Percentiles rank a stretch among this genome's conserved stretches.
These are phyloP conservation scores for Globisporangium ultimum DNA, from an alignment of 352 stramenopile species.

Conservation along the genomic window DNA sequence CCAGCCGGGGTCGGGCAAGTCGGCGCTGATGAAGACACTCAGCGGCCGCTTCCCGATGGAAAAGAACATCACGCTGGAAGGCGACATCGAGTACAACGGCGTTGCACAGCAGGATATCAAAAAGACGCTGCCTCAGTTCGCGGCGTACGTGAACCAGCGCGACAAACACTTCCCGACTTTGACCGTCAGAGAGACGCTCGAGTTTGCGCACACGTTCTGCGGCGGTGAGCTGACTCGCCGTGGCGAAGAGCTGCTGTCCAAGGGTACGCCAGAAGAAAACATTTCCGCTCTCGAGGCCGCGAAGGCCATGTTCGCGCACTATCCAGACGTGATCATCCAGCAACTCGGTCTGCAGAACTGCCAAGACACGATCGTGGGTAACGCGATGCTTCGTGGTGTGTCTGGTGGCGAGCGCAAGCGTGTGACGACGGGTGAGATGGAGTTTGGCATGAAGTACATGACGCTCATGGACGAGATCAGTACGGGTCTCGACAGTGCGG, in stretches of 20 bases:
- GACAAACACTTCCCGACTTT: conserved; percentile 82
- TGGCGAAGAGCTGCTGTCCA: too few species aligned
- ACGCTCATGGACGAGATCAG: too few species aligned
- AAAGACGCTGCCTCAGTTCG: conserved; percentile 19
- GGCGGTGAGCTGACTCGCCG: conserved; percentile 19
- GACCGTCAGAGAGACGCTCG: neutral
- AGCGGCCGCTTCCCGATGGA: conserved; percentile 24
- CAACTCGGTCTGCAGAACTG: neutral
- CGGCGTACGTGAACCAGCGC: conserved; percentile 23
- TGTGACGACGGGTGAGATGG: too few species aligned
- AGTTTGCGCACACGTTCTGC: conserved; percentile 58
- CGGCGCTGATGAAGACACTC: conserved; percentile 32
- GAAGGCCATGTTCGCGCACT: conserved; percentile 9
- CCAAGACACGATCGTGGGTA: too few species aligned
- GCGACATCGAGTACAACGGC: conserved; percentile 32
- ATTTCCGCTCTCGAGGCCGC: conserved; percentile 1
- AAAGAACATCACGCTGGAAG: conserved; percentile 20
- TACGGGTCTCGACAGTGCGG: too few species aligned
- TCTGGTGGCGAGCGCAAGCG: too few species aligned
- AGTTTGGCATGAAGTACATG: too few species aligned
- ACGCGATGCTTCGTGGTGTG: too few species aligned
- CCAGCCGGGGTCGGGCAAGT: conserved; percentile 32
- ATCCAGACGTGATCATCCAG: conserved; percentile 3
- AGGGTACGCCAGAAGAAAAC: conserved; percentile 24
- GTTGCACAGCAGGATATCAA: conserved; percentile 10